Percentiles rank a stretch among this genome's conserved stretches.
These are phyloP conservation scores for Pythium coloratum DNA, from an alignment of 352 stramenopile genomes.

Conservation along the genomic window DNA sequence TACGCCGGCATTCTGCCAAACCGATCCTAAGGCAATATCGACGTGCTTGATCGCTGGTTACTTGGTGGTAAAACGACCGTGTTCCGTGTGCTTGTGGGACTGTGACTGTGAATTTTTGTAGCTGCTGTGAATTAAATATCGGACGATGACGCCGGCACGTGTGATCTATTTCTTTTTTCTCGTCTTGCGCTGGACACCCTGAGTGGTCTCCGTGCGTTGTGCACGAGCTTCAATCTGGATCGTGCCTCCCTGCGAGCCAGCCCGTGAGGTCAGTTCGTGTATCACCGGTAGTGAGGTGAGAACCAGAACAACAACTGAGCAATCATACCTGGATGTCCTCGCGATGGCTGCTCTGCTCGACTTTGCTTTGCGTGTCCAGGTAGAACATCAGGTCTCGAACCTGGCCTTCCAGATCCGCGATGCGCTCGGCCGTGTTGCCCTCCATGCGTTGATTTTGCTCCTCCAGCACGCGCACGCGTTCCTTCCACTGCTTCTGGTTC, in stretches of 20 bases:
- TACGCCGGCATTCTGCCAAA: conserved; percentile 57
- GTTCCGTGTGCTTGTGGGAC: background rate
- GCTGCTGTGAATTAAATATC: conserved; percentile 6
- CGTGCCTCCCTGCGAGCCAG: conserved; percentile 46
- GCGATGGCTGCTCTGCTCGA: conserved; percentile 74
- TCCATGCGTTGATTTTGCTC: conserved; percentile 64
- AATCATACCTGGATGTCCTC: conserved; percentile 76
- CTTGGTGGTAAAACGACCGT: background rate
- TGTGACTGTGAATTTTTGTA: background rate
- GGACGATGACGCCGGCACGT: background rate
- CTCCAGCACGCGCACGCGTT: conserved; percentile 67
- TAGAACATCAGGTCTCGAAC: conserved; percentile 90
- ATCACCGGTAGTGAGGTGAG: no score
- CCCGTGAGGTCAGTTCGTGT: background rate
- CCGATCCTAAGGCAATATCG: conserved; percentile 16
- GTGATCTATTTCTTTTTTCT: conserved; percentile 23
- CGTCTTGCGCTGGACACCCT: conserved; percentile 10
- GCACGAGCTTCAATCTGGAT: conserved; percentile 62
- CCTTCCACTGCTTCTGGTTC: conserved; percentile 89
- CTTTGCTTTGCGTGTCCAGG: conserved; percentile 85
- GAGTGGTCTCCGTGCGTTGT: conserved; percentile 8
- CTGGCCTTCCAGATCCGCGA: conserved; percentile 82
- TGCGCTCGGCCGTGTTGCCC: conserved; percentile 53
- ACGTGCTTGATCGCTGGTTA: background rate
- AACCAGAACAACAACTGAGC: background rate